These are phyloP conservation scores for Saturnispora saitoi DNA, from an alignment of 805 yeast species.

Conservation along the genomic window DNA sequence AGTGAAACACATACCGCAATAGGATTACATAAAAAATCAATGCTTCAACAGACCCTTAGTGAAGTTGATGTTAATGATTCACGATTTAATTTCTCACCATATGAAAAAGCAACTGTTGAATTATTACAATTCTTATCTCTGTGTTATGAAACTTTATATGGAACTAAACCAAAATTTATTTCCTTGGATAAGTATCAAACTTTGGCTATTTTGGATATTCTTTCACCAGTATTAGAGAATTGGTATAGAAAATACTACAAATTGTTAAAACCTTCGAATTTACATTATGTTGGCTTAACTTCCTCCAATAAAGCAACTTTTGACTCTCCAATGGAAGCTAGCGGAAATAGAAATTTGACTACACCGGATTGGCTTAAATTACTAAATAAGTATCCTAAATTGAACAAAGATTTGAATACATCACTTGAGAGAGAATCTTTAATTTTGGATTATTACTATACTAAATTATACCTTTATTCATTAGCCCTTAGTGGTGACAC, in stretches of 20 bases:
- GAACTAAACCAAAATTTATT: constrained; percentile 48
- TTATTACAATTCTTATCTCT: constrained; percentile 68
- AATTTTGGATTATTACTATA: constrained; percentile 76
- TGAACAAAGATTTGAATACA: constrained; percentile 31
- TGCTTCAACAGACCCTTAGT: constrained; percentile 62
- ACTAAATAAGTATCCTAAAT: constrained; percentile 29
- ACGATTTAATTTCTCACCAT: constrained; percentile 42
- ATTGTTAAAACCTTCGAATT: constrained; percentile 42
- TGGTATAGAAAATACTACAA: constrained; percentile 65
- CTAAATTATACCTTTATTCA: constrained; percentile 76
- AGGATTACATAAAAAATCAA: constrained; percentile 70
- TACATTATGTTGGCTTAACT: constrained; percentile 25
- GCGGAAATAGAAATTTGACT: not conserved
- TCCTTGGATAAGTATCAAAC: constrained; percentile 52
- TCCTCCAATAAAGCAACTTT: not conserved
- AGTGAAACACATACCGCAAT: constrained; percentile 78
- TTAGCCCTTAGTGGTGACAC: constrained; percentile 56
- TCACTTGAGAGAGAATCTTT: constrained; percentile 60
- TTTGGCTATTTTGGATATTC: constrained; percentile 58
- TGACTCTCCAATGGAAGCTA: not conserved
- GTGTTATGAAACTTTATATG: constrained; percentile 78
- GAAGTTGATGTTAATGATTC: constrained; percentile 45
- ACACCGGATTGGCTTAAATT: constrained; percentile 14
- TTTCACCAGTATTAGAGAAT: constrained; percentile 67
- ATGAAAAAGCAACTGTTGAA: constrained; percentile 74